Evolutionary conservation across 2,329 filamentous ascomycete species (phyloP).

Genomic region (Aotearoamyces nothofagi): DNA sequence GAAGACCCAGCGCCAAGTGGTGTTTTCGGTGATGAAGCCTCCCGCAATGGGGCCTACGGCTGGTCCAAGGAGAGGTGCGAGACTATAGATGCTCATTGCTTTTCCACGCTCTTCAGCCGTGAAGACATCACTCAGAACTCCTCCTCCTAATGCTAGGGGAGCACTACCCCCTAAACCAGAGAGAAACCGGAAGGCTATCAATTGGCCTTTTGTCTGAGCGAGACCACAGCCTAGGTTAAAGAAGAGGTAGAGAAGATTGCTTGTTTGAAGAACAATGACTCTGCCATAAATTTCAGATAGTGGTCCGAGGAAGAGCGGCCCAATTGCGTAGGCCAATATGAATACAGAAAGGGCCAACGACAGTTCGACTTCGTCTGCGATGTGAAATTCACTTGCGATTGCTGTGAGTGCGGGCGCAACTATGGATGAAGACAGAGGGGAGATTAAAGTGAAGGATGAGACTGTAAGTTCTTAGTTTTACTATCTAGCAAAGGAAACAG

Average conservation of each 20-base stretch:
- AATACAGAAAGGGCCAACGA: constrained; percentile 29
- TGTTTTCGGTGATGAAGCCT: constrained; percentile 30
- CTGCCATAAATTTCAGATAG: constrained; percentile 34
- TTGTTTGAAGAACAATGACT: constrained; percentile 24
- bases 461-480: too few species aligned
- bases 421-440: constrained; percentile 36
- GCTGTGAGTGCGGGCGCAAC: constrained; percentile 33
- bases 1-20: constrained; percentile 38
- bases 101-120: constrained; percentile 29
- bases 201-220: constrained; percentile 24
- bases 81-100: constrained; percentile 21
- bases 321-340: constrained; percentile 30
- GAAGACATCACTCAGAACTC: constrained; percentile 30
- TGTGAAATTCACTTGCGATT: constrained; percentile 37
- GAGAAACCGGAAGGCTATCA: constrained; percentile 30
- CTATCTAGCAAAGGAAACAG: too few species aligned
- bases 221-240: constrained; percentile 38
- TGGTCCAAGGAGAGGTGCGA: constrained; percentile 18
- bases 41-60: constrained; percentile 30
- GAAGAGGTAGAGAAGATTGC: constrained; percentile 34
- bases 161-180: constrained; percentile 32
- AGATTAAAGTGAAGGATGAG: constrained; percentile 33
- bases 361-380: constrained; percentile 29
- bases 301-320: constrained; percentile 43
- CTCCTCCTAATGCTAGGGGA: constrained; percentile 30